A percentile compares a stretch with the other conserved stretches of the same genome.
These are phyloP conservation scores for Leucogyrophana mollusca DNA, from an alignment of 768 basidiomycete genomes.

Conservation along the genomic window DNA sequence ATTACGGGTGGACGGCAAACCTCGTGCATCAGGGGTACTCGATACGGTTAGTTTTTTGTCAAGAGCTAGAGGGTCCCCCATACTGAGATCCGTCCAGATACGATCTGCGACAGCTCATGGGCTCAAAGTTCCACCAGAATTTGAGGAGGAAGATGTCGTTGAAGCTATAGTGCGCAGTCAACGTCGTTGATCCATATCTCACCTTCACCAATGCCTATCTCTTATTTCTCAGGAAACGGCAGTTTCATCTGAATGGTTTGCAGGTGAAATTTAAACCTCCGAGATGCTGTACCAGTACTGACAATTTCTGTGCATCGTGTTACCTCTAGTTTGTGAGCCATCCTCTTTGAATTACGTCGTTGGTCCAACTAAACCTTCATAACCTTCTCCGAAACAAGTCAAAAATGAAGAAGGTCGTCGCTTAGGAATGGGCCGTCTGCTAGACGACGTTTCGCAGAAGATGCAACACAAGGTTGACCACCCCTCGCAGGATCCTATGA, in stretches of 20 bases:
- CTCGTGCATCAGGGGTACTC: constrained; percentile 70
- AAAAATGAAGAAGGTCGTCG: constrained; percentile 72
- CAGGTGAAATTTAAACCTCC: constrained; percentile 36
- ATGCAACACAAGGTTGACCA: constrained; percentile 57
- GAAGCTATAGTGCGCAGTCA: constrained; percentile 51
- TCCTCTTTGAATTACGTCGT: not conserved
- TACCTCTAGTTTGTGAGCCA: constrained; percentile 18
- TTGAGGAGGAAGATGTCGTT: constrained; percentile 59
- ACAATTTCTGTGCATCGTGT: constrained; percentile 9
- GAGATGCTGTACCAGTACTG: not conserved
- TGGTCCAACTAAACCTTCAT: constrained; percentile 4
- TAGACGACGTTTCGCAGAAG: constrained; percentile 60
- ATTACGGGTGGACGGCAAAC: constrained; percentile 72
- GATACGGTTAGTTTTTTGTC: constrained; percentile 52
- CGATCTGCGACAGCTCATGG: constrained; percentile 71
- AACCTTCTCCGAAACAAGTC: constrained; percentile 40
- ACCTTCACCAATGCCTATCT: not conserved
- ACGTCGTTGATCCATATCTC: not conserved
- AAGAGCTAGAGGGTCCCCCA: not conserved
- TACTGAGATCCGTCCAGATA: constrained; percentile 40
- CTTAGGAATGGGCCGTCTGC: constrained; percentile 74
- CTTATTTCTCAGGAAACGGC: constrained; percentile 58
- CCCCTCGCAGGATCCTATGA: constrained; percentile 47
- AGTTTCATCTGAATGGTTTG: constrained; percentile 78
- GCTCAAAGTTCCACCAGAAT: constrained; percentile 67